Base-by-base conservation (phyloP, 2,329 filamentous ascomycete genomes). In the Verticillium albo-atrum region DNA sequence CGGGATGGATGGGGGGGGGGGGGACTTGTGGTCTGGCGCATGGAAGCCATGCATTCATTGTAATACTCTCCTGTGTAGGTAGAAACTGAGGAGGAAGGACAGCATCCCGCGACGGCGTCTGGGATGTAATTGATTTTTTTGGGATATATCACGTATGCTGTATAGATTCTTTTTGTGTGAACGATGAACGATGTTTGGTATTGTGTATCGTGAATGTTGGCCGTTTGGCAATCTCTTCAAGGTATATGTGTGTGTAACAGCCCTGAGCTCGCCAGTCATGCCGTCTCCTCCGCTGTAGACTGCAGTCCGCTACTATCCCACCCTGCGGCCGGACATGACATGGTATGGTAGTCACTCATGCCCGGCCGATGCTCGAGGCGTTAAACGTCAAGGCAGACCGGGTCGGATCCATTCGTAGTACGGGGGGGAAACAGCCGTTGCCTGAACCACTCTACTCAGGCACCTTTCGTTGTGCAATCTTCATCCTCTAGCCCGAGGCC, bases 21-120 rank as follows among this genome's bases (percentile, higher is more conserved):
- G 37, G n/a, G n/a, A 47, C 20, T 25, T 47, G 42, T 47, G 42
- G 42, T 47, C 25, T 28, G 54, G 54, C 54, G 54, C 54, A 47
- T 27, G 54, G 54, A 56, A 56, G 54, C 54, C 54, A 56, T 56
- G 42, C 42, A 47, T 47, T 47, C 42, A 47, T 25, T 47, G 54
- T 56, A 56, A 56, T 56, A 56, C 54, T 56, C 25, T 47, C 34
- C 42, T 56, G 54, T 56, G 54, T 56, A 26, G 37, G 20, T 56
- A 56, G 42, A 54, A 37, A n/a, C 54, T 26, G 25, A 56, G 54
- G 54, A 26, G 34, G 34, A 47, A 37, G 34, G 37, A 47, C 52
- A 56, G 54, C 34, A 47, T 47, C 42, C 42, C 42, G 42, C 42
- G 20, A 47, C 42, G 42, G 42, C 42, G 42, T 47, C 42, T 23